Evolutionary conservation across 2,329 filamentous ascomycete species (phyloP), one percentile per base, ranked within the genome.

Genomic region (Aspergillus uvarum): DNA sequence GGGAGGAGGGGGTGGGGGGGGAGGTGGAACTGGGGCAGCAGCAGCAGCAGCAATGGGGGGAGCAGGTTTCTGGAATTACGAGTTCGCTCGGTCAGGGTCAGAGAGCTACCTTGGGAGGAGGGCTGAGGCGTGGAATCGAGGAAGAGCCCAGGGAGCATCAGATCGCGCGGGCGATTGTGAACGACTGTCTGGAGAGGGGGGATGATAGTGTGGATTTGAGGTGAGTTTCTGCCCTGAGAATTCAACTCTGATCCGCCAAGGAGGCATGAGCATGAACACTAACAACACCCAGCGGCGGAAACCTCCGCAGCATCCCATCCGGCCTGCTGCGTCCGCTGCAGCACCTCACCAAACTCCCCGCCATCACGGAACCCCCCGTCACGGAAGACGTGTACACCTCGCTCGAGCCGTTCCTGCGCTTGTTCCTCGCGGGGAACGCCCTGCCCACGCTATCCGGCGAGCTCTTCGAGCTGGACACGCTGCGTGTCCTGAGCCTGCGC

Each of bases 401-500:
- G 3, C 66, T 81, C 1, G 73, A 74, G 35, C 77, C 79, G 4
- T 77, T 75, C 50, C 71, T 81, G 8, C 72, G 75, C 7, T 66
- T 82, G 0, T 81, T 77, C 51, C 70, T 82, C 8, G 70, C 76
- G 1, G 76, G 77, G 24, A 82, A 82, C 55, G 65, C 70, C 2
- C 72, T 82, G 0, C 65, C 64, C 8, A 59, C 62, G 5, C 62
- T 81, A 6, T 72, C 75, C 1, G 69, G 68, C 8, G 78, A 80
- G 55, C 54, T 82, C 6, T 80, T 80, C 51, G 74, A 78, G 7
- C 67, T 82, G 10, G 67, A 63, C 22, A 71, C 73, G 42, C 68
- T 81, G 16, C 75, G 73, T 31, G 74, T 80, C 3, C 72, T 82
- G 10, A 81, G 78, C 64, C 62, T 82, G 51, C 77, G 80, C 2